Evolutionary conservation across 179 eudicot genomes (phyloP).

Genomic region (Nepenthes alata): DNA sequence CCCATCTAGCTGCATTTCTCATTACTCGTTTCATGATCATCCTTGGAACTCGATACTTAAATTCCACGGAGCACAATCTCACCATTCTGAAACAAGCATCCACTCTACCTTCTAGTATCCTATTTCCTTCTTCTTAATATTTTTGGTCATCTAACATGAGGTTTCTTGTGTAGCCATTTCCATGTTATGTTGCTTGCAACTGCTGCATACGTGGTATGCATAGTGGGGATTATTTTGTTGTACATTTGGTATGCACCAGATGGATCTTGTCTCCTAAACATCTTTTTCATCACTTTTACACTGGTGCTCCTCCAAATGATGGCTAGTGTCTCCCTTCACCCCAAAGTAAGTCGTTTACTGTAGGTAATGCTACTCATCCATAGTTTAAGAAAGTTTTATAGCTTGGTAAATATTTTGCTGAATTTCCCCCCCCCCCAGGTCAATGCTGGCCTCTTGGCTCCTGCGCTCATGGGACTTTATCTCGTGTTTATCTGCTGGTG

Average conservation of each 20-base stretch:
- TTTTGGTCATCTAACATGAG: neutral
- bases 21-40: too few species aligned
- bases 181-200: constrained; percentile 44
- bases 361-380: too few species aligned
- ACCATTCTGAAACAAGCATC: too few species aligned
- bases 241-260: constrained; percentile 75
- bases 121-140: neutral
- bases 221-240: constrained; percentile 59
- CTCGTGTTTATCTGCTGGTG: constrained; percentile 56
- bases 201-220: constrained; percentile 42
- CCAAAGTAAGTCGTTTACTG: constrained; percentile 32
- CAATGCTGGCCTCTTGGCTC: constrained; percentile 39
- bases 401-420: neutral
- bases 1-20: too few species aligned
- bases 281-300: constrained; percentile 71
- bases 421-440: constrained; percentile 23
- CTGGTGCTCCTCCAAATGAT: constrained; percentile 66
- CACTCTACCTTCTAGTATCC: too few species aligned
- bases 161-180: constrained; percentile 36
- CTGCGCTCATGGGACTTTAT: constrained; percentile 53
- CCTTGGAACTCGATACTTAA: too few species aligned
- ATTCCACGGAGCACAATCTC: too few species aligned
- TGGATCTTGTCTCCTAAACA: constrained; percentile 58
- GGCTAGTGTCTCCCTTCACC: constrained; percentile 74
- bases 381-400: too few species aligned